Percentiles rank a stretch among this genome's conserved stretches.
Conservation (phyloP, 371 early-diverging fungal genomes). For the Dichotomocladium elegans region DNA sequence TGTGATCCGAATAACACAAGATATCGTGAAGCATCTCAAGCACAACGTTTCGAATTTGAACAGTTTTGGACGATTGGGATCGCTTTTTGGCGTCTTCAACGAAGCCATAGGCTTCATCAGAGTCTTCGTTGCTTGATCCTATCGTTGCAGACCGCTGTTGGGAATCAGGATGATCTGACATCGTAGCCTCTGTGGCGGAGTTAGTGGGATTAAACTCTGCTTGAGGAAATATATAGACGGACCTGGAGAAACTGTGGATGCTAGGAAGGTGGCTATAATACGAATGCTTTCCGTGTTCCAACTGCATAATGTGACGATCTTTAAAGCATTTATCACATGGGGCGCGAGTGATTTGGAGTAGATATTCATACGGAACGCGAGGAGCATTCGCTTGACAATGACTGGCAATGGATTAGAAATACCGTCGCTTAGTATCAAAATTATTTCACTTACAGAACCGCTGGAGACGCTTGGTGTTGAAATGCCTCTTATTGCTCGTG, state of each 20-base stretch:
- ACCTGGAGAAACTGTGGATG: conserved; percentile 65
- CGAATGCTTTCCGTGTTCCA: conserved; percentile 67
- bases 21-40: conserved; percentile 73
- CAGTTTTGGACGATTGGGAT: conserved; percentile 26
- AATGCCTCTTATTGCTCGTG: conserved; percentile 50
- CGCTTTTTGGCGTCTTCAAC: conserved; percentile 34
- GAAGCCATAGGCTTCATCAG: conserved; percentile 11
- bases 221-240: neutral
- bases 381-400: conserved; percentile 59
- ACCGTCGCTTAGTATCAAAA: neutral
- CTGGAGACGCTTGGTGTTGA: conserved; percentile 60
- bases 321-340: conserved; percentile 52
- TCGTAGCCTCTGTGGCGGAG: too few species aligned
- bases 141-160: too few species aligned
- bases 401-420: conserved; percentile 29
- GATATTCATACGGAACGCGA: conserved; percentile 59
- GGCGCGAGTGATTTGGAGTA: conserved; percentile 55
- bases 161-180: too few species aligned
- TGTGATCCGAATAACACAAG: conserved; percentile 47
- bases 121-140: neutral
- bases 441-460: conserved; percentile 53
- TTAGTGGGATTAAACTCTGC: too few species aligned
- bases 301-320: conserved; percentile 51
- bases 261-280: conserved; percentile 63
- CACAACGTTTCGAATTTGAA: conserved; percentile 63